These are phyloP conservation scores for Saccharomyces paradoxus DNA, from an alignment of 805 yeast species.

Conservation along the genomic window DNA sequence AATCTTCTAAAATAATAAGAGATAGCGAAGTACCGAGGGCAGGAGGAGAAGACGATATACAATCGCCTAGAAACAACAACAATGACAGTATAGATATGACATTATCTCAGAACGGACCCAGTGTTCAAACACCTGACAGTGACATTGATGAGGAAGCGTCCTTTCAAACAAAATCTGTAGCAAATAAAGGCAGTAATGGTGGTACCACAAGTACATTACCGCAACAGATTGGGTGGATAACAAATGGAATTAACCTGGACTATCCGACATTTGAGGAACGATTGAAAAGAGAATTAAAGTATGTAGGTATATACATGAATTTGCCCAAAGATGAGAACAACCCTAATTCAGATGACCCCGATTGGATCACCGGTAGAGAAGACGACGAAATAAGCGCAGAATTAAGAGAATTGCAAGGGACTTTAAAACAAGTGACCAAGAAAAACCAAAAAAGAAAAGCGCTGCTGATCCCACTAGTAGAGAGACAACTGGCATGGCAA, in stretches of 20 bases:
- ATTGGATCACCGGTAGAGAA: conserved; percentile 72
- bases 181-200: conserved; percentile 1
- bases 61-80: neutral
- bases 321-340: conserved; percentile 28
- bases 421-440: conserved; percentile 51
- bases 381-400: conserved; percentile 93
- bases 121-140: conserved; percentile 17
- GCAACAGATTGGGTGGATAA: conserved; percentile 43
- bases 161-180: neutral
- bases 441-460: conserved; percentile 63
- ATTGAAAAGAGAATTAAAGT: conserved; percentile 75
- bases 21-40: neutral
- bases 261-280: conserved; percentile 81
- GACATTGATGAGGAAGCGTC: conserved; percentile 8
- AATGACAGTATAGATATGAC: neutral
- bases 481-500: conserved; percentile 89
- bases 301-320: conserved; percentile 82
- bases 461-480: conserved; percentile 59
- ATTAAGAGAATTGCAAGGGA: conserved; percentile 61
- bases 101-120: conserved; percentile 4
- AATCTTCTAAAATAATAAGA: neutral
- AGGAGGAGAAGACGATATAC: neutral
- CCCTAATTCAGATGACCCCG: conserved; percentile 30
- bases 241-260: conserved; percentile 44
- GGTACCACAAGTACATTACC: conserved; percentile 29